Conservation (phyloP, 2,329 filamentous ascomycete species). For the Colletotrichum navitas region DNA sequence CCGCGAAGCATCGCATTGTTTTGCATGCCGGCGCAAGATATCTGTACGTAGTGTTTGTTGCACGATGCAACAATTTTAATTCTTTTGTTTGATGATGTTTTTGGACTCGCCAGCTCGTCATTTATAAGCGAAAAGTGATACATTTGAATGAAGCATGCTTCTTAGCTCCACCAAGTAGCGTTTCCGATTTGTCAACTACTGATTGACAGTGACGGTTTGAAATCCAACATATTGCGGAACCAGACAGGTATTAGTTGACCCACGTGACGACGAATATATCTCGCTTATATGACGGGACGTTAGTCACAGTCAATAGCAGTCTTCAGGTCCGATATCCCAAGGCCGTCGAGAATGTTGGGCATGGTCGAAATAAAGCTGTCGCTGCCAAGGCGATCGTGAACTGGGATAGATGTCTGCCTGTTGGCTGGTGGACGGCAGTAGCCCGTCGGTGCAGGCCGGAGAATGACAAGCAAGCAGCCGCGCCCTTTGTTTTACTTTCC, state of each 20-base stretch:
- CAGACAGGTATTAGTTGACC: not conserved
- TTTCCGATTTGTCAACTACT: not conserved
- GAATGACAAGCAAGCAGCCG: not conserved
- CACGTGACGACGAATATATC: not conserved
- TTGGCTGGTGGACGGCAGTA: not conserved
- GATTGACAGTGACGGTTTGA: not conserved
- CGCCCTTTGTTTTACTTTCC: not conserved
- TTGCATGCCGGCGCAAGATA: constrained; percentile 22
- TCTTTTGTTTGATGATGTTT: constrained; percentile 16
- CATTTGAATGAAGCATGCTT: not conserved
- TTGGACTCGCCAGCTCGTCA: no score
- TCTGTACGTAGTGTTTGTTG: constrained; percentile 34
- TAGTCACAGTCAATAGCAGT: no score
- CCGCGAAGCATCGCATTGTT: constrained; percentile 9
- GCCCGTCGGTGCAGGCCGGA: not conserved
- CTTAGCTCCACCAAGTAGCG: not conserved
- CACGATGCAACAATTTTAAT: constrained; percentile 28
- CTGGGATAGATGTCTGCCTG: not conserved
- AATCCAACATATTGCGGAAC: not conserved
- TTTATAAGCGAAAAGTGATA: not conserved
- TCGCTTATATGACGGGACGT: not conserved
- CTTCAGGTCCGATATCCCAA: not conserved
- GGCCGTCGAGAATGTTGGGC: not conserved
- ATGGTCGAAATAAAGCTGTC: not conserved
- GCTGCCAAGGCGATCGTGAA: not conserved